Evolutionary conservation across 164 flowering plant species (phyloP).

Genomic region (Tetrastigma voinierianum): DNA sequence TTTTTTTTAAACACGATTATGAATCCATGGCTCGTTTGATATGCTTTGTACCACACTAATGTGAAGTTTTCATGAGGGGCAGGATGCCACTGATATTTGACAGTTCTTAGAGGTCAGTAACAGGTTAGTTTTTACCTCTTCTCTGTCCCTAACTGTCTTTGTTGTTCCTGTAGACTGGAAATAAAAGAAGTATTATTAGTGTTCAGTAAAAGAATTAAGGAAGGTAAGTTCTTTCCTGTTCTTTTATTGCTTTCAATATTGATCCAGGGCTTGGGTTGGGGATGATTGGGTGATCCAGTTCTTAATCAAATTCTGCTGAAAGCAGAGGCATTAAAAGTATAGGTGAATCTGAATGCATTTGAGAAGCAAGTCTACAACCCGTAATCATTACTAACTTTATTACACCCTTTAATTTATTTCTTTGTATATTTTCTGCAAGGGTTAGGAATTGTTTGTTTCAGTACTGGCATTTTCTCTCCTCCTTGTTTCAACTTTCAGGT

Average conservation of each 20-base stretch:
- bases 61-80: constrained; percentile 72
- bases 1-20: not conserved
- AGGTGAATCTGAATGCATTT: too few relatives aligned
- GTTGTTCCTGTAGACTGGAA: constrained; percentile 60
- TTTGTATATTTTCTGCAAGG: too few relatives aligned
- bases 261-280: too few relatives aligned
- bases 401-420: too few relatives aligned
- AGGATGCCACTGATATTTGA: constrained; percentile 90
- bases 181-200: constrained; percentile 86
- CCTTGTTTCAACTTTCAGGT: constrained; percentile 58
- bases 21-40: not conserved
- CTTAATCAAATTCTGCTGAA: too few relatives aligned
- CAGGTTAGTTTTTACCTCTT: not conserved
- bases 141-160: constrained; percentile 3
- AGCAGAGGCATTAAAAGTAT: too few relatives aligned
- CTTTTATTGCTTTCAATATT: not conserved
- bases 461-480: too few relatives aligned
- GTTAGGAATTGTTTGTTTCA: too few relatives aligned
- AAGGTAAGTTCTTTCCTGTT: constrained; percentile 47
- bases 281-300: too few relatives aligned
- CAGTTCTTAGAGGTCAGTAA: constrained; percentile 68
- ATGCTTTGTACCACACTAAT: constrained; percentile 2
- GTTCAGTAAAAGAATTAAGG: constrained; percentile 89
- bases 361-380: too few relatives aligned
- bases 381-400: too few relatives aligned